phyloP scores from a whole-genome alignment of 2,329 filamentous ascomycete species.

The Xylariaceae sp. region DNA sequence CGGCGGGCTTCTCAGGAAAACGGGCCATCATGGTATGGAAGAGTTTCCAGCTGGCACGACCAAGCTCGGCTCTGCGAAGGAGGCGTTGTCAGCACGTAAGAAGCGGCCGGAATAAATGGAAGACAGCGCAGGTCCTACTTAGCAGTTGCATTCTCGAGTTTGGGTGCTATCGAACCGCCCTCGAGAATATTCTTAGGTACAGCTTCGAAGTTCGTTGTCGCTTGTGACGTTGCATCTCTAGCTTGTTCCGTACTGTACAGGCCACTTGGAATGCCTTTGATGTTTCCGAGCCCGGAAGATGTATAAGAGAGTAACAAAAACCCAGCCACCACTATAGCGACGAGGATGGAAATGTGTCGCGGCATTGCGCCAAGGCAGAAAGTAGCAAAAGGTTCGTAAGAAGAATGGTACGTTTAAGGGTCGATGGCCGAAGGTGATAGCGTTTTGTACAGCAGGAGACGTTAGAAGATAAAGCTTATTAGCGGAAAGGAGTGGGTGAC shows the following conservation, averaged over 20 bases:
- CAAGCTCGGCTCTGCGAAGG: constrained; percentile 52
- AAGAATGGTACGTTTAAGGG: too few relatives aligned
- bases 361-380: constrained; percentile 37
- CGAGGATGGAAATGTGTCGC: constrained; percentile 48
- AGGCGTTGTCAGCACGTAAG: constrained; percentile 8
- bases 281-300: constrained; percentile 40
- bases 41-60: constrained; percentile 64
- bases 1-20: constrained; percentile 60
- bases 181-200: constrained; percentile 49
- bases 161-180: constrained; percentile 70
- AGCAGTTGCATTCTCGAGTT: constrained; percentile 74
- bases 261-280: constrained; percentile 19
- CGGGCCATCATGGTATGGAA: constrained; percentile 66
- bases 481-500: constrained; percentile 1
- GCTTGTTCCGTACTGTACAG: constrained; percentile 17
- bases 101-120: background rate
- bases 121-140: constrained; percentile 48
- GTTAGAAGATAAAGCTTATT: too few relatives aligned
- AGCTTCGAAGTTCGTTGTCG: constrained; percentile 35
- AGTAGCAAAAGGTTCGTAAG: background rate
- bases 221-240: constrained; percentile 15
- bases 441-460: too few relatives aligned
- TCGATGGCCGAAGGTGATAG: background rate
- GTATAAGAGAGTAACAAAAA: constrained; percentile 55
- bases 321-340: constrained; percentile 50